Base-by-base conservation (phyloP, 345 rosid species). In the Lumnitzera racemosa region DNA sequence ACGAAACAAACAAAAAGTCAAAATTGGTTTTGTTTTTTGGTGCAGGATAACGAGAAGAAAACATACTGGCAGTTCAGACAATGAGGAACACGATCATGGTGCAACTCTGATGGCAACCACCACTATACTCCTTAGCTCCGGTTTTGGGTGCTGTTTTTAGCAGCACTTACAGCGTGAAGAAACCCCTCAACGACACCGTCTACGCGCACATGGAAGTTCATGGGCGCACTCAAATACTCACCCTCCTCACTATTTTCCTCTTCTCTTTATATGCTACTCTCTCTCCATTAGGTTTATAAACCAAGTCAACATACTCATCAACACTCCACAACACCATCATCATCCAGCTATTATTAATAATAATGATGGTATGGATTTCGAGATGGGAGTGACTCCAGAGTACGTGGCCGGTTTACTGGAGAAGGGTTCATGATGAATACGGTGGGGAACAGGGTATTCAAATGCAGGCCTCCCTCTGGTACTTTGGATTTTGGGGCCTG, bases 31-130 rank as follows among this genome's bases (percentile, higher is more conserved):
- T 20, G 20, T 20, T 20, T 20, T n/a, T 27, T 27, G 31, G 17
- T 47, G 62, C 77, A 94, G 97, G 99, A 94, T 73, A 88, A 90
- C 50, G 96, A 94, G 7, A 94, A 88, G 83, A 94, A 83, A 90
- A 82, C 78, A 79, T 94, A 14, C 68, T 94, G 65, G 97, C 95
- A 0, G 95, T 94, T 31, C 99, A 94, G 65, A 74, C 96, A 1
- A 76, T 94, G 0, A 60, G 99, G 62, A 94, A 94, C 83, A 67
- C 83, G 58, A 84, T 94, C n/a, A 94, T 94, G 99, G 95, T 66
- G 83, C 99, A 4, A 94, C 97, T 48, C 70, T 94, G 29, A 94
- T 94, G 99, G 99, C 96, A 36, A 90, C 97, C 9, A 88, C 99
- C 2, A 88, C 95, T 2, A 88, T 94, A 71, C 88, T 94, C 11